Conservation (phyloP, 345 rosid species). For the Limnanthes douglasii region DNA sequence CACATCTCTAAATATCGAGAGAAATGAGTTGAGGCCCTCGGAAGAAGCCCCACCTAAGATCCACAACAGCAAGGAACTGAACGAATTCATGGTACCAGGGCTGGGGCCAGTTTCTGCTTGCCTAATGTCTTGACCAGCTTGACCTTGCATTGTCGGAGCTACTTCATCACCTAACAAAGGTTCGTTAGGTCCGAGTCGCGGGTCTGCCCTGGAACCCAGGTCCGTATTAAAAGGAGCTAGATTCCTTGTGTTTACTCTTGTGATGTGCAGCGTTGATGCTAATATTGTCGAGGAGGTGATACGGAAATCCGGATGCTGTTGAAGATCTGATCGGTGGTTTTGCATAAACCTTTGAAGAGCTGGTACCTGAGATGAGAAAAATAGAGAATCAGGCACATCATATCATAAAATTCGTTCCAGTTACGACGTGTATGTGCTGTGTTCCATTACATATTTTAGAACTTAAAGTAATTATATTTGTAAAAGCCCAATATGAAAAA, state of each 20-base stretch:
- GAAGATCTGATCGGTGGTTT: slow-evolving; percentile 63
- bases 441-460: too few relatives aligned
- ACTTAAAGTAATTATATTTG: neutral
- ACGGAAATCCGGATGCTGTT: slow-evolving; percentile 86
- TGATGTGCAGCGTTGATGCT: slow-evolving; percentile 89
- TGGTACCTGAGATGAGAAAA: slow-evolving; percentile 74
- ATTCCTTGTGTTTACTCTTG: slow-evolving; percentile 63
- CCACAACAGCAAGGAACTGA: slow-evolving; percentile 78
- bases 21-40: slow-evolving; percentile 70
- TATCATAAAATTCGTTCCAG: too few relatives aligned
- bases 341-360: slow-evolving; percentile 85
- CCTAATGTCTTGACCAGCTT: slow-evolving; percentile 24
- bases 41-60: slow-evolving; percentile 93
- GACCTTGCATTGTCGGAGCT: slow-evolving; percentile 23
- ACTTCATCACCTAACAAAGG: slow-evolving; percentile 10
- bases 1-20: slow-evolving; percentile 80
- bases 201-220: slow-evolving; percentile 21
- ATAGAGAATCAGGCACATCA: too few relatives aligned
- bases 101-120: slow-evolving; percentile 36
- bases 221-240: slow-evolving; percentile 29
- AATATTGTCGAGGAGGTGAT: slow-evolving; percentile 91
- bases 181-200: slow-evolving; percentile 33
- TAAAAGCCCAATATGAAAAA: neutral
- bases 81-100: slow-evolving; percentile 65
- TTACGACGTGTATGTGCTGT: too few relatives aligned